Evolutionary conservation across 139 green algal genomes (phyloP), one percentile per base, ranked within the genome.

Genomic region (Chlorella sp.): DNA sequence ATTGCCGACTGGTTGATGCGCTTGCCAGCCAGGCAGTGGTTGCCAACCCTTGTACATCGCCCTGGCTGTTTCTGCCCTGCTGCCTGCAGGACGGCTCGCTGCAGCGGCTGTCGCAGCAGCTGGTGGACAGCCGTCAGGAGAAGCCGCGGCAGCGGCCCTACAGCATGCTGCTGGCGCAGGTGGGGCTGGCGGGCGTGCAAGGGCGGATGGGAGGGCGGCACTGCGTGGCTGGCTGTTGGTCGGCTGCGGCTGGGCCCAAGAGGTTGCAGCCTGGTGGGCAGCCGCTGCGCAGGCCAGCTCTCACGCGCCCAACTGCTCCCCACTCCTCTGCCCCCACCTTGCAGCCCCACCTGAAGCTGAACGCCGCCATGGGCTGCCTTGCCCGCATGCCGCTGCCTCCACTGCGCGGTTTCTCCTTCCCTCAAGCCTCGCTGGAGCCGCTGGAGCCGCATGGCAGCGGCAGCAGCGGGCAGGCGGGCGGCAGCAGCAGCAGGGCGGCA

Each of bases 361-460:
- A 88, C 46, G 91, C 72, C 38, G 83, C 91, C 2, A 81, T 94
- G 28, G 91, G 91, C 28, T 93, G 89, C 80, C 84, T 94, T 69
- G 89, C 84, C 1, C 83, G 91, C 64, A 90, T 93, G 72, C 90
- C 90, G 44, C 84, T 94, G 68, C 90, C 90, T 3, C 40, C 82
- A 17, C 48, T 87, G 41, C 67, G 70, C 34, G 36, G 44, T 38
- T 82, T 64, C 62, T 75, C 51, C 69, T 65, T 81, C 67, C 75
- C 46, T 8, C 26, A 60, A 26, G 60, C 51, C 51, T 74, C 62
- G 36, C 28, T 58, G 70, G 60, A 85, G 20, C 72, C 46, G 14
- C 56, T 78, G 69, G 68, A 78, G 32, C 22, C 65, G 9, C 40
- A 73, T 4, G 43, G 28, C 30, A 44, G 72, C 30, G 30, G 24